Conservation (phyloP, 768 basidiomycete species). For the Lentinus tigrinus region DNA sequence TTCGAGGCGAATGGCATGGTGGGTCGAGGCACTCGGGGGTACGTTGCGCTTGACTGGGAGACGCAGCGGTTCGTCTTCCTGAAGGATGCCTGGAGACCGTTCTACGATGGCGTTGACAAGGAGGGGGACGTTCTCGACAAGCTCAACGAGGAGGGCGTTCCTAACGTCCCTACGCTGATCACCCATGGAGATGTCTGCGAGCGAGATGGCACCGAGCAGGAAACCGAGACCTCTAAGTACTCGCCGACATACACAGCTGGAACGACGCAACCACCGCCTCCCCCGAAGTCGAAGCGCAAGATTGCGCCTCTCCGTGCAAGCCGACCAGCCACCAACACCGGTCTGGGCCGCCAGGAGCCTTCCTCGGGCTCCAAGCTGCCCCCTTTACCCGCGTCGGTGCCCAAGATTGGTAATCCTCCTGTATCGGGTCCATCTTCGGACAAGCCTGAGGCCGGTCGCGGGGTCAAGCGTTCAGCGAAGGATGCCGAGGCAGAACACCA, state of each 20-base stretch:
- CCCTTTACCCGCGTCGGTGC: too few species aligned
- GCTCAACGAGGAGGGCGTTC: background rate
- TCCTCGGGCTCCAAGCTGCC: too few species aligned
- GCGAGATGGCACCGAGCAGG: background rate
- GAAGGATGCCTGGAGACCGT: constrained; percentile 15
- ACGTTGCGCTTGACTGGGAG: constrained; percentile 9
- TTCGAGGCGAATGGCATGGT: background rate
- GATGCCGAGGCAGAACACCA: too few species aligned
- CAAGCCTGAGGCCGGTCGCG: too few species aligned
- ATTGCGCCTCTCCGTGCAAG: background rate
- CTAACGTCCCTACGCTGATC: background rate
- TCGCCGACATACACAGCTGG: background rate
- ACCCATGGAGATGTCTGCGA: constrained; percentile 3
- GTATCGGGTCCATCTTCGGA: too few species aligned
- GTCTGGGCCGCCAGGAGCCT: too few species aligned
- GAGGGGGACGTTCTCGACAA: constrained; percentile 5
- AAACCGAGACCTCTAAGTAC: background rate
- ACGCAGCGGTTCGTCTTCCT: constrained; percentile 7
- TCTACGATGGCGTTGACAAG: background rate
- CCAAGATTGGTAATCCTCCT: too few species aligned
- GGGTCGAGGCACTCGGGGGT: constrained; percentile 10
- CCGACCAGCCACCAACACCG: too few species aligned
- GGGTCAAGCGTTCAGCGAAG: too few species aligned
- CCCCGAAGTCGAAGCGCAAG: background rate
- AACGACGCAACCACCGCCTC: background rate